These are phyloP conservation scores for Colletotrichum melonis DNA, from an alignment of 2,329 filamentous ascomycete species.

Conservation along the genomic window DNA sequence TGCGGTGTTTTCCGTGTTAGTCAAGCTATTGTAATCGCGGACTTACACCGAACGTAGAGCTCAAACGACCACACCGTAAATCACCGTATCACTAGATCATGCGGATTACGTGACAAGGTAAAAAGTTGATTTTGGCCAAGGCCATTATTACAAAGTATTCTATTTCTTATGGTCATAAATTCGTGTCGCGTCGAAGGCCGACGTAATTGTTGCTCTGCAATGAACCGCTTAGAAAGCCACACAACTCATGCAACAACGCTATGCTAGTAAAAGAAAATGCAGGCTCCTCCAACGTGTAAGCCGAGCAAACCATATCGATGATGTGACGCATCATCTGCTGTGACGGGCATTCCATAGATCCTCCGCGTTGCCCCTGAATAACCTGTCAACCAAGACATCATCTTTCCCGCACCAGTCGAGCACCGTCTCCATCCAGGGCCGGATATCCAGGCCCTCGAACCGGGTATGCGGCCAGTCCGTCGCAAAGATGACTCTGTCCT, in stretches of 20 bases:
- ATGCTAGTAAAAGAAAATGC: background rate
- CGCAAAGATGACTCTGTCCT: slow-evolving; percentile 63
- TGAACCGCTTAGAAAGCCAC: background rate
- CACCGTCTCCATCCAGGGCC: slow-evolving; percentile 63
- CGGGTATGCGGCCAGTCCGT: slow-evolving; percentile 75
- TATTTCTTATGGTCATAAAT: slow-evolving; percentile 14
- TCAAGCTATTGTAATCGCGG: background rate
- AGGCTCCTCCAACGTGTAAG: background rate
- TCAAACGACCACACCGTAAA: background rate
- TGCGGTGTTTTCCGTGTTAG: background rate
- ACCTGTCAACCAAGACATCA: slow-evolving; percentile 54
- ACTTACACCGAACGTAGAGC: background rate
- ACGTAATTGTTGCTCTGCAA: slow-evolving; percentile 3
- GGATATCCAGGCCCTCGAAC: slow-evolving; percentile 67
- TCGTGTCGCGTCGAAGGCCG: slow-evolving; percentile 10
- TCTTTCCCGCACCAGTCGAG: slow-evolving; percentile 63
- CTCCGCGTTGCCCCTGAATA: slow-evolving; percentile 68
- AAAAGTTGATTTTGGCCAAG: background rate
- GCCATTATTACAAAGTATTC: background rate
- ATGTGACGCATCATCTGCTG: background rate
- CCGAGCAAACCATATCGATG: background rate
- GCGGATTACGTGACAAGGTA: too few species aligned
- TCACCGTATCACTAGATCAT: background rate
- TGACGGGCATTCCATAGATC: slow-evolving; percentile 51
- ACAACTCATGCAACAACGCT: slow-evolving; percentile 3